Conservation (phyloP, 164 flowering plant species). For the Malania oleifera region DNA sequence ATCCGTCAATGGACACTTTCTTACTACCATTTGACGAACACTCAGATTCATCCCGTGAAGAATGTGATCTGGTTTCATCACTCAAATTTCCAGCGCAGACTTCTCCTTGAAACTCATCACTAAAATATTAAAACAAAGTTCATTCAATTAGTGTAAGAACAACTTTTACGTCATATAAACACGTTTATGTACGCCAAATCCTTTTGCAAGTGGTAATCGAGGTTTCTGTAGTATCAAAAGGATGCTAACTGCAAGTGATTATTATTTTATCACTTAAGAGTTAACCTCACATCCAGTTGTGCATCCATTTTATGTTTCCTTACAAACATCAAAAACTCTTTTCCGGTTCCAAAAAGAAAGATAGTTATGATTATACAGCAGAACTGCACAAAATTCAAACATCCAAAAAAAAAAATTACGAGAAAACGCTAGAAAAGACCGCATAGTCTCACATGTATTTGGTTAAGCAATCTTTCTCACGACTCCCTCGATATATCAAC, state of each 20-base stretch:
- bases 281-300: no score
- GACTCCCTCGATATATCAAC: conserved; percentile 34
- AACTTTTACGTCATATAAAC: neutral
- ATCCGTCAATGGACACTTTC: conserved; percentile 9
- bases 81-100: conserved; percentile 11
- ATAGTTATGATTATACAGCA: no score
- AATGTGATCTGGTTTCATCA: conserved; percentile 10
- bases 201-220: no score
- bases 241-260: no score
- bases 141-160: neutral
- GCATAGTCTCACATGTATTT: conserved; percentile 55
- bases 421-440: neutral
- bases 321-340: no score
- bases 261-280: no score
- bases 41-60: conserved; percentile 12
- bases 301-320: no score
- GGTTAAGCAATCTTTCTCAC: conserved; percentile 38
- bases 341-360: no score
- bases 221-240: no score
- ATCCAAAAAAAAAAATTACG: neutral
- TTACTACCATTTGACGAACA: conserved; percentile 18
- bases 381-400: no score
- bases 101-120: conserved; percentile 31
- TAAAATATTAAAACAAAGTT: conserved; percentile 17
- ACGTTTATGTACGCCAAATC: no score